Evolutionary conservation across 2,329 filamentous ascomycete genomes (phyloP), one percentile per base, ranked within the genome.

Genomic region (Fonsecaea erecta): DNA sequence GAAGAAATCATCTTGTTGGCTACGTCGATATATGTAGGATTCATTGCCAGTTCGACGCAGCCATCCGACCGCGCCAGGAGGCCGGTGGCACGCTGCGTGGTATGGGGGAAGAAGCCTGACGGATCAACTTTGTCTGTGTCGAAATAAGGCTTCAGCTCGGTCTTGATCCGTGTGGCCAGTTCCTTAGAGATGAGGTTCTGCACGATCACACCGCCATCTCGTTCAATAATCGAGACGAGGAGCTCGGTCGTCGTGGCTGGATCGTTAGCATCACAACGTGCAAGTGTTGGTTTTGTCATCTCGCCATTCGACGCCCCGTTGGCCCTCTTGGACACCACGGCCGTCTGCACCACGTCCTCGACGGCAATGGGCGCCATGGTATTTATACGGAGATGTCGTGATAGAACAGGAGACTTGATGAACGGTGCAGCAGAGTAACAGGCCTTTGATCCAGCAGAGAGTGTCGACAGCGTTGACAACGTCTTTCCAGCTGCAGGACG

Each of bases 11-110:
- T 66, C 14, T 67, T 65, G 61, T 77, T 76, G 1, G 76, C 76
- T 6, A 77, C 70, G 7, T 70, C 65, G n/a, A 75, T 75, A 37
- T 76, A 78, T 5, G 76, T 70, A 2, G 73, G 72, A 32, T 76
- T 80, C 37, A 73, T 74, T 0, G 75, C 74, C 7, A 78, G 73
- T 55, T 80, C 75, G n/a, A 77, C 74, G 30, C 77, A 79, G 0
- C 72, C 75, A 35, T 77, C 74, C 0, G 79, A 80, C 9, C 75
- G 72, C 2, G 71, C 76, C 14, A 81, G 65, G 18, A 81, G 64
- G 1, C 79, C 78, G 1, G 76, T 76, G 0, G 79, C 79, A 21
- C 73, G 66, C 46, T 73, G 66, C 2, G 73, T 75, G 18, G 72
- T 70, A 21, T 68, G 65, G 2, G 72, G 71, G 51, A 73, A 73